Percentiles rank a stretch among this genome's conserved stretches.
Conservation (phyloP, 192 early-diverging fungal genomes). For the Mortierella hygrophila region DNA sequence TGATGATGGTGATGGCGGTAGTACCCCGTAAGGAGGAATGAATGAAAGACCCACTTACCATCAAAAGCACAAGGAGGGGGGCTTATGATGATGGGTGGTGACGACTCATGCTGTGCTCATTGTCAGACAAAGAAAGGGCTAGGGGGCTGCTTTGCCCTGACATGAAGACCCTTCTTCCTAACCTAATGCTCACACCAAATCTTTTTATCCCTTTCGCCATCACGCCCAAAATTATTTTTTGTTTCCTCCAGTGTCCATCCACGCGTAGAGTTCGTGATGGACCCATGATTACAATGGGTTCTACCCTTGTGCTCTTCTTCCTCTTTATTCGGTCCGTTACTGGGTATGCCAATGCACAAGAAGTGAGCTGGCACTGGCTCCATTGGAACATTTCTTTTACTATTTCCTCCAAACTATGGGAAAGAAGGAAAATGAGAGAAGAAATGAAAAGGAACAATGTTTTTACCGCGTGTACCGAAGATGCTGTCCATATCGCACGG, state of each 20-base stretch:
- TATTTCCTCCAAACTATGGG: not conserved
- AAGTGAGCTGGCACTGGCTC: not conserved
- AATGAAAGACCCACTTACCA: not conserved
- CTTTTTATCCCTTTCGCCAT: not conserved
- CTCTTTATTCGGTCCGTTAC: too few species aligned
- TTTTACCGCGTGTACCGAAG: not conserved
- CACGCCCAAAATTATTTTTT: not conserved
- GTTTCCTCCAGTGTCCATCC: too few species aligned
- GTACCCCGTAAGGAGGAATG: not conserved
- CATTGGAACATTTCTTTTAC: not conserved
- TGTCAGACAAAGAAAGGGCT: not conserved
- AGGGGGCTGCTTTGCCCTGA: not conserved
- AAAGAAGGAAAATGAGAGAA: not conserved
- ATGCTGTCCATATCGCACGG: too few species aligned
- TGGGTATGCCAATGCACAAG: not conserved
- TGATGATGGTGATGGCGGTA: too few species aligned
- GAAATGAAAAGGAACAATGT: not conserved
- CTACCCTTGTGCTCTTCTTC: too few species aligned
- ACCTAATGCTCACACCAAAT: not conserved
- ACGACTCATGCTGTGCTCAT: not conserved
- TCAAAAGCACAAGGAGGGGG: not conserved
- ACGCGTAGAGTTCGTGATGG: too few species aligned
- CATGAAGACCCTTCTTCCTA: not conserved
- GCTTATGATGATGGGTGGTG: not conserved
- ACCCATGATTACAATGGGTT: too few species aligned